Evolutionary conservation across 2,329 filamentous ascomycete genomes (phyloP), one percentile per base, ranked within the genome.

Genomic region (Cladophialophora carrionii): DNA sequence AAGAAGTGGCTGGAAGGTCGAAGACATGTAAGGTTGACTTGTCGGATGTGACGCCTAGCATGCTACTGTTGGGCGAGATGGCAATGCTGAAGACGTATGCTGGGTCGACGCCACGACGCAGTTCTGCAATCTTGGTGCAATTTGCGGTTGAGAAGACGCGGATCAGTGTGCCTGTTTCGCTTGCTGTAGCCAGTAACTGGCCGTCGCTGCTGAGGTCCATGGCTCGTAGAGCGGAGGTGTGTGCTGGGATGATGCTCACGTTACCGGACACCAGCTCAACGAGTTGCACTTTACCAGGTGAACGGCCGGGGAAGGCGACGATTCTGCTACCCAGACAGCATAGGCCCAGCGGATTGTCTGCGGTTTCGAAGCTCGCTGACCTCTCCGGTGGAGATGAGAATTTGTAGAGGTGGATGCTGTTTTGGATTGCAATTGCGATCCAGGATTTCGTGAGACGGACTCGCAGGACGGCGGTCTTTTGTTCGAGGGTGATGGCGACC

Each of bases 11-110:
- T 85, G 89, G 89, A 0, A 97, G 83, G 73, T 98, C 92, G 74
- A 97, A 99, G 43, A 99, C 85, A 77, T 99, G 95, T 10, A 99
- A 83, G 0, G 93, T 99, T 5, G 91, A 93, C 78, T 98, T 99
- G 81, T 99, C 95, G 1, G 93, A 97, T 0, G 94, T 98, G 67
- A 92, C 94, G 29, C 95, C 95, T 10, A 98, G 84, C 74, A 92
- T 85, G 51, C 84, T 86, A 58, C 90, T 90, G 0, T 88, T 88
- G 0, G 93, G 93, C 22, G 91, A 96, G 76, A 99, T 95, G 10
- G 90, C 89, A 10, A 99, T 82, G 1, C 91, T 94, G 78, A 91
- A 96, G 70, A 98, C 90, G 61, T 88, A 87, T 17, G 95, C 93
- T 41, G 88, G 89, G 73, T 99, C 95, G 55, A 96, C 89, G 49